Evolutionary conservation across 371 early-diverging fungal species (phyloP).

Genomic region (Actinomortierella wolfii): DNA sequence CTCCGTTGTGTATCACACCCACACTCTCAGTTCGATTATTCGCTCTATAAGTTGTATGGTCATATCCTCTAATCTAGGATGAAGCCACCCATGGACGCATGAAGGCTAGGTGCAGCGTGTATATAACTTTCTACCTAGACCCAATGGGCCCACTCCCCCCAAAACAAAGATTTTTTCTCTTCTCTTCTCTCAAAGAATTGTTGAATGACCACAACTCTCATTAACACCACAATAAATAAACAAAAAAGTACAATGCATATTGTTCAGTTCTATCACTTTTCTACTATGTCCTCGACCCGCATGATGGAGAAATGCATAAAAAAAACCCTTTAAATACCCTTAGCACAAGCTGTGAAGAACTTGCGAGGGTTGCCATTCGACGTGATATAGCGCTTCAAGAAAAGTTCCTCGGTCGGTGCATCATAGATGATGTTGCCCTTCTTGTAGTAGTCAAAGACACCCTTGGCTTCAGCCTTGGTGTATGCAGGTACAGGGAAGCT

Average conservation of each 20-base stretch:
- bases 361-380: constrained; percentile 50
- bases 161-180: not conserved
- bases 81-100: no score
- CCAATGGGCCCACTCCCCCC: no score
- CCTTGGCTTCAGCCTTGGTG: constrained; percentile 45
- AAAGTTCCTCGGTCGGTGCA: constrained; percentile 38
- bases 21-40: no score
- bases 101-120: no score
- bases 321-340: constrained; percentile 25
- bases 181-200: not conserved
- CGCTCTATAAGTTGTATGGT: no score
- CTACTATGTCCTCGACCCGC: no score
- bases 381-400: constrained; percentile 44
- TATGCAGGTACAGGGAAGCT: constrained; percentile 39
- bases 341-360: constrained; percentile 49
- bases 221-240: not conserved
- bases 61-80: no score
- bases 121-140: no score
- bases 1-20: no score
- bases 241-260: not conserved
- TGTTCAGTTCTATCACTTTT: not conserved
- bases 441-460: constrained; percentile 47
- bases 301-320: no score
- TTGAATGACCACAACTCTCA: not conserved
- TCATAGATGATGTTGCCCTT: constrained; percentile 44